Conservation (phyloP, 306 rosid species). For the Malus domestica region DNA sequence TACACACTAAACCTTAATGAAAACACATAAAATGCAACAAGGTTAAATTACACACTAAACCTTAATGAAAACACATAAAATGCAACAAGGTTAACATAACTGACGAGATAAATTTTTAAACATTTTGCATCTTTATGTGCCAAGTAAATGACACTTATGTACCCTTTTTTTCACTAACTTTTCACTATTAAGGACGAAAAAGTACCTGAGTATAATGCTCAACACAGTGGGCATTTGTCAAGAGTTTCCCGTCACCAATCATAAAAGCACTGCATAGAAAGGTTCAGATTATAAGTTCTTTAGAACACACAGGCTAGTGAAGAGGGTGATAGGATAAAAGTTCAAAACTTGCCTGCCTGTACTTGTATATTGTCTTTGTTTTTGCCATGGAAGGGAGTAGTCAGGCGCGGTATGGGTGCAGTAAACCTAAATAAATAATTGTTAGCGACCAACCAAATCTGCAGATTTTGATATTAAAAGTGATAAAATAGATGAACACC, state of each 20-base stretch:
- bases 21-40: conserved; percentile 4
- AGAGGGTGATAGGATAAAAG: neutral
- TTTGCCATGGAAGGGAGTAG: conserved; percentile 99
- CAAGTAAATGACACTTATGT: neutral
- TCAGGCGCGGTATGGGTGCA: conserved; percentile 96
- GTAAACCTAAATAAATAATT: conserved; percentile 54
- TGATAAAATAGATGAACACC: neutral
- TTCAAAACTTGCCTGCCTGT: conserved; percentile 82
- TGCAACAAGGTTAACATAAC: neutral
- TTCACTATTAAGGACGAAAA: neutral
- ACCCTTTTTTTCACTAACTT: neutral
- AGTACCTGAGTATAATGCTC: conserved; percentile 88
- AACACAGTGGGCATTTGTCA: conserved; percentile 98
- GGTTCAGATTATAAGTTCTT: neutral
- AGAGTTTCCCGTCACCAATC: conserved; percentile 75
- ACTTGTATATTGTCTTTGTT: conserved; percentile 89
- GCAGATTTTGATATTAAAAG: neutral
- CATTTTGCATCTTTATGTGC: neutral
- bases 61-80: neutral
- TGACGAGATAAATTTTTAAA: neutral
- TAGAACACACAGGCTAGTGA: neutral
- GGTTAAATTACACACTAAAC: neutral
- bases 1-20: neutral
- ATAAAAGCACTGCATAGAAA: conserved; percentile 79
- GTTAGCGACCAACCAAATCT: neutral